A percentile compares a stretch with the other conserved stretches of the same genome.
These are phyloP conservation scores for Penicillium turbatum DNA, from an alignment of 495 filamentous ascomycete genomes.

Conservation along the genomic window DNA sequence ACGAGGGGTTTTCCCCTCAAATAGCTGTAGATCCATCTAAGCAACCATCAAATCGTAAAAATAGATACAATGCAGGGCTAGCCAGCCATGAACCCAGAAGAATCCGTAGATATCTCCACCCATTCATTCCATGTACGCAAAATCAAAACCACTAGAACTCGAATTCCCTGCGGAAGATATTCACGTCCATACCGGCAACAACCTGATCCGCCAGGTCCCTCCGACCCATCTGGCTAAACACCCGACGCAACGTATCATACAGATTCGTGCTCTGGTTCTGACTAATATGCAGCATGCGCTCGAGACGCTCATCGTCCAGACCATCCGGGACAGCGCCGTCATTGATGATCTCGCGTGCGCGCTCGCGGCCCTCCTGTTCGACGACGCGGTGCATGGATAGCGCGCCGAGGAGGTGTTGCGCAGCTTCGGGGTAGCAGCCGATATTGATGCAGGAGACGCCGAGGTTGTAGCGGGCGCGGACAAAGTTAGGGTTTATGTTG, in stretches of 20 bases:
- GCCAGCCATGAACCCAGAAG: slow-evolving; percentile 5
- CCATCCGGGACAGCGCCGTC: slow-evolving; percentile 46
- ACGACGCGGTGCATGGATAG: slow-evolving; percentile 96
- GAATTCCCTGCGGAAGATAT: slow-evolving; percentile 78
- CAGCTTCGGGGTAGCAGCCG: slow-evolving; percentile 87
- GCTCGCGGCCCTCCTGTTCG: slow-evolving; percentile 76
- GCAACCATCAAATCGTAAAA: slow-evolving; percentile 2
- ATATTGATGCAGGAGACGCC: slow-evolving; percentile 98
- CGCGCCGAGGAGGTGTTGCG: slow-evolving; percentile 89
- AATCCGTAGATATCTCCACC: slow-evolving; percentile 3
- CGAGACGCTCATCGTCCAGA: slow-evolving; percentile 65
- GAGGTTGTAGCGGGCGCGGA: slow-evolving; percentile 93
- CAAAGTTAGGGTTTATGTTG: slow-evolving; percentile 86
- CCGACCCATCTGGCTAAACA: slow-evolving; percentile 91
- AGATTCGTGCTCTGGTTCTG: slow-evolving; percentile 97
- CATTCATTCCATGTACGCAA: background rate
- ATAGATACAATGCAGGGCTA: slow-evolving; percentile 16
- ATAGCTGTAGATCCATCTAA: slow-evolving; percentile 1
- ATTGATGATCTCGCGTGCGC: slow-evolving; percentile 75
- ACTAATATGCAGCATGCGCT: slow-evolving; percentile 65
- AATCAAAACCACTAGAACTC: slow-evolving; percentile 69
- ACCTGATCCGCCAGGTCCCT: slow-evolving; percentile 85
- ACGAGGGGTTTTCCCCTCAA: background rate
- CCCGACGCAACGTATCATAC: slow-evolving; percentile 85
- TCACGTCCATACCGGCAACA: slow-evolving; percentile 82